phyloP scores from a whole-genome alignment of 257 asterid species.

The Cinchona pubescens region DNA sequence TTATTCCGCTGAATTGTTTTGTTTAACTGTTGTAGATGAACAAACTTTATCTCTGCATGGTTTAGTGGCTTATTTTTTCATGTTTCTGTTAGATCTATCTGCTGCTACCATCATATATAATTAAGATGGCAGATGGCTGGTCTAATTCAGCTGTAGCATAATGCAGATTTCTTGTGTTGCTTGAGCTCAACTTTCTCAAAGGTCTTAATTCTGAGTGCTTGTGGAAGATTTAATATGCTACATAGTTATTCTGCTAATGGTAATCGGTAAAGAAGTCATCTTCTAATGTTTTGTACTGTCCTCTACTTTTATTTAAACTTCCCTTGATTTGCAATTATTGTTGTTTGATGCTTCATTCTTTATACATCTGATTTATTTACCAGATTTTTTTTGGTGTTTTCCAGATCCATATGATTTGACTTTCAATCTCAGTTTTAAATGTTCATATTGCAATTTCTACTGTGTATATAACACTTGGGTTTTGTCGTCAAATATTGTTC shows the following conservation, averaged over 20 bases:
- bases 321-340: background rate
- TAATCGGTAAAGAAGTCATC: background rate
- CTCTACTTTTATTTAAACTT: background rate
- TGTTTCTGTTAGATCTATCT: background rate
- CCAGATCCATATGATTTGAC: background rate
- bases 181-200: background rate
- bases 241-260: background rate
- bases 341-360: background rate
- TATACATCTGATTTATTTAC: background rate
- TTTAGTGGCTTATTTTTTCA: background rate
- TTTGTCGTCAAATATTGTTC: background rate
- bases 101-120: too few species aligned
- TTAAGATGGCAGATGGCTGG: background rate
- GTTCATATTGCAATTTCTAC: background rate
- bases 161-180: background rate
- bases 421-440: background rate
- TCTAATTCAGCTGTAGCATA: background rate
- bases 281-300: background rate
- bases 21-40: background rate
- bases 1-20: constrained; percentile 3
- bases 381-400: background rate
- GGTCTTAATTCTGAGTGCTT: background rate
- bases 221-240: background rate
- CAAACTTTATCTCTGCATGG: too few species aligned
- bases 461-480: background rate